Conservation (phyloP, 83 land plant genomes). For the Picea abies region DNA sequence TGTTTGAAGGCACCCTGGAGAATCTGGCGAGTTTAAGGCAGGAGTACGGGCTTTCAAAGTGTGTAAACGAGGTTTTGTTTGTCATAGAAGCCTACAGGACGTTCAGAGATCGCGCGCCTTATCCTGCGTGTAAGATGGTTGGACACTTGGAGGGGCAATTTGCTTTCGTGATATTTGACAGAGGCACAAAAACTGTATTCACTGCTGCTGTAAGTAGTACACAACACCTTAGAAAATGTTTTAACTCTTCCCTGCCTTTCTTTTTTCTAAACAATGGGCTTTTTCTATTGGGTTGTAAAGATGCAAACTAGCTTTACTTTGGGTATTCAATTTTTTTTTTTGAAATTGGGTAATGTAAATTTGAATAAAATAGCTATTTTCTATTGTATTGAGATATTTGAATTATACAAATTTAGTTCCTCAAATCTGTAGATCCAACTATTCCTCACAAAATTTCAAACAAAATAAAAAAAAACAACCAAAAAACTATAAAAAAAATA, state of each 20-base stretch:
- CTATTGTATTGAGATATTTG: too few relatives aligned
- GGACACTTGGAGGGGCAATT: constrained; percentile 32
- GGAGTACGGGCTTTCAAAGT: constrained; percentile 43
- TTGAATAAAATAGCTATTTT: too few relatives aligned
- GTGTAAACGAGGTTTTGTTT: constrained; percentile 32
- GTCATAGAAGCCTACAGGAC: constrained; percentile 41
- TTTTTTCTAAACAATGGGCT: neutral
- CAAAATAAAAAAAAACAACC: too few relatives aligned
- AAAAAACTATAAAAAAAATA: too few relatives aligned
- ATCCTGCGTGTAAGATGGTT: constrained; percentile 31
- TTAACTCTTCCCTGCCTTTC: neutral
- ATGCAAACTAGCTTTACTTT: too few relatives aligned
- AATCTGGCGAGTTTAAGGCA: constrained; percentile 36
- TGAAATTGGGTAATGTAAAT: too few relatives aligned
- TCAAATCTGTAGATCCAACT: too few relatives aligned
- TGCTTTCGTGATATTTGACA: constrained; percentile 37
- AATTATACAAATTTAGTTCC: too few relatives aligned
- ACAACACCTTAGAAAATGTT: neutral
- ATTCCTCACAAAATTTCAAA: too few relatives aligned
- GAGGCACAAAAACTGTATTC: constrained; percentile 18
- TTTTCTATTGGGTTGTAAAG: too few relatives aligned
- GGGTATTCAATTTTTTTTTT: too few relatives aligned
- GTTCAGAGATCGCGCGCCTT: constrained; percentile 3
- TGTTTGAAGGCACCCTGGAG: constrained; percentile 35
- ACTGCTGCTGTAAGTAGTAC: constrained; percentile 31